Evolutionary conservation across 108 stramenopile genomes (phyloP).

Genomic region (Cyclostephanos invisitatus): DNA sequence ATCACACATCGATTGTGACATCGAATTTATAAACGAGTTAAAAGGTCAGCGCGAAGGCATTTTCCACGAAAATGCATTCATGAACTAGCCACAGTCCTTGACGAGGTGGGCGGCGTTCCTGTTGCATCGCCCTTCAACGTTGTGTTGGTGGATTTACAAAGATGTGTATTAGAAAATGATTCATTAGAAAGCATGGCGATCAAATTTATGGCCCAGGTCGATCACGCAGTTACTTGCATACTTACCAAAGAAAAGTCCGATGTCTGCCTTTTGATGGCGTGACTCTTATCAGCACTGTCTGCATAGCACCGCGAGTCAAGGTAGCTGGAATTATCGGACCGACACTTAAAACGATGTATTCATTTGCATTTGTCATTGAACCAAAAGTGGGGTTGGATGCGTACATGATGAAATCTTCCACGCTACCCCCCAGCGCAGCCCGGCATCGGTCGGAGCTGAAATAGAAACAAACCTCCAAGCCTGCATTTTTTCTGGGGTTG

Average conservation of each 20-base stretch:
- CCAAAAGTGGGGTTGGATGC: constrained; percentile 79
- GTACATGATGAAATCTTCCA: constrained; percentile 67
- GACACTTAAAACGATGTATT: constrained; percentile 50
- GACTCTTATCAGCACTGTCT: constrained; percentile 66
- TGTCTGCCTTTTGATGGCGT: constrained; percentile 26
- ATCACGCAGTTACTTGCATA: background rate
- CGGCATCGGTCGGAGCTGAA: constrained; percentile 76
- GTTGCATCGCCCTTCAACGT: constrained; percentile 62
- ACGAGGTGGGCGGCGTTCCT: constrained; percentile 78
- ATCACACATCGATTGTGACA: too few relatives aligned
- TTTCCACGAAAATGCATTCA: constrained; percentile 71
- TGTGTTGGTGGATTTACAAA: background rate
- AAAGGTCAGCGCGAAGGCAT: constrained; percentile 52
- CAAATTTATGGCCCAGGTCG: background rate
- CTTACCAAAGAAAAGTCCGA: constrained; percentile 35
- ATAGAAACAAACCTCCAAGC: constrained; percentile 69
- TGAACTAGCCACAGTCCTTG: constrained; percentile 79
- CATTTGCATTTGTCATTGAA: constrained; percentile 57
- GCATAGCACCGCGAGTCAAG: constrained; percentile 69
- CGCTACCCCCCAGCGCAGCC: constrained; percentile 67
- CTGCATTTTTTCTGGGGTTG: constrained; percentile 44
- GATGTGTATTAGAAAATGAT: background rate
- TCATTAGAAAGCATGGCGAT: background rate
- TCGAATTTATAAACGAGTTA: too few relatives aligned
- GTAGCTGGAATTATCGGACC: constrained; percentile 68